Base-by-base conservation (phyloP, 805 yeast species). In the Ogataea trehalophila region DNA sequence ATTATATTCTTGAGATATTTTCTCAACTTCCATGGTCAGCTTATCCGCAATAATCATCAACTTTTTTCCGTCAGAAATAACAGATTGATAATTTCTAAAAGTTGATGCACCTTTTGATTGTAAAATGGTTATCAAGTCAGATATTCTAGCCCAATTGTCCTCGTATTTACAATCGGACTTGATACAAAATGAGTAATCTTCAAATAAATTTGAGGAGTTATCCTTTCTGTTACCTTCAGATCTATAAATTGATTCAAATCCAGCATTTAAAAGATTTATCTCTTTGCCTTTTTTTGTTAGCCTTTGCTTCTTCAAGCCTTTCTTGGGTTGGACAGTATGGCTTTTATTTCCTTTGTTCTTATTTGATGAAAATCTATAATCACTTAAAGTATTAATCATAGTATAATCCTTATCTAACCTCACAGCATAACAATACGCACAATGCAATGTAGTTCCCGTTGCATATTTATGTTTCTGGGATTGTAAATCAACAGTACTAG, bases 361-460 rank as follows among this genome's bases (percentile, higher is more conserved):
- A 20, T 60, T 55, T 2, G 58, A 52, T 18, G 55, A 51, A 7
- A 35, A 41, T 39, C 62, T 53, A 60, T 79, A 83, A 33, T 84
- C 88, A 13, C 71, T 71, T 3, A 82, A 52, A 2, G 86, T 76
- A 23, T 81, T 68, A 26, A 83, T 73, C 9, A 76, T 75, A 13
- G 66, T 69, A 72, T 78, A 77, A 41, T 73, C 71, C 58, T 88
- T 88, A 60, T 92, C 97, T 2, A 71, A 71, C 42, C 97, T 63
- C 1, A 91, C 70, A 5, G 75, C 55, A 37, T 84, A 72, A 58
- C 90, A 84, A 61, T 88, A 82, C 0, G 94, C 87, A 56, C 87
- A 85, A 52, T 87, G 77, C 16, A 92, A 68, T 0, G 97, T 87
- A 6, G 83, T 72, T 0, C 83, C 87, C 0, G 81, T 79, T 2